Base-by-base conservation (phyloP, 2,329 filamentous ascomycete genomes). In the Cordyceps fumosorosea region DNA sequence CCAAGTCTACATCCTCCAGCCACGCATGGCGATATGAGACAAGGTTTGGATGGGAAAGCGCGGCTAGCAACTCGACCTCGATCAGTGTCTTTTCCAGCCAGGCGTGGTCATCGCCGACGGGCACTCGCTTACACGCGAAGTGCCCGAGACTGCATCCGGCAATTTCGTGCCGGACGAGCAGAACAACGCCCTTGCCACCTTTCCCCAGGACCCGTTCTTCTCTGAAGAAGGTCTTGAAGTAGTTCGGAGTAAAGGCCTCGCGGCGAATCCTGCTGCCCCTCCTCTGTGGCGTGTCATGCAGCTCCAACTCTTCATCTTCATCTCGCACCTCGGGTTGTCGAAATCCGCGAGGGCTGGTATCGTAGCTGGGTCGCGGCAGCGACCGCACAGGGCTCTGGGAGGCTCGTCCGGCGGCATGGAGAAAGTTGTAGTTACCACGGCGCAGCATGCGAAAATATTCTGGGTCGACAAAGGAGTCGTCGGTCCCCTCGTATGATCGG, bases 21-120 rank as follows among this genome's bases (percentile, higher is more conserved):
- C 95, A 99, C 37, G 96, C 95, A 75, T 98, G 95, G 7, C 93
- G 89, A 73, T 99, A 99, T 0, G 93, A 96, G 1, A 99, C 95
- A 10, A 99, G 81, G 65, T 99, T 99, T 62, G 93, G 90, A 71
- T 99, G 95, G 0, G 91, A 95, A 4, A 99, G 84, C 68, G 91
- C 90, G 68, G 96, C 92, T 26, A 99, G 83, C 26, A 98, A 80
- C 75, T 96, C 92, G 2, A 99, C 96, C 74, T 99, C 95, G 52
- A 95, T 84, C 57, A 99, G 80, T 2, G 98, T 83, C 75, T 97
- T 98, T 74, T 96, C 91, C 16, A 99, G 80, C 96, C 95, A 97
- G 64, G 88, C 86, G 70, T 97, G 93, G 69, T 98, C 91, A 70
- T 99, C 89, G 16, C 95, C 90, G 3, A 99, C 95, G 0, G 95